Evolutionary conservation across 768 basidiomycete species (phyloP).

Genomic region (Calocybe cyanea): DNA sequence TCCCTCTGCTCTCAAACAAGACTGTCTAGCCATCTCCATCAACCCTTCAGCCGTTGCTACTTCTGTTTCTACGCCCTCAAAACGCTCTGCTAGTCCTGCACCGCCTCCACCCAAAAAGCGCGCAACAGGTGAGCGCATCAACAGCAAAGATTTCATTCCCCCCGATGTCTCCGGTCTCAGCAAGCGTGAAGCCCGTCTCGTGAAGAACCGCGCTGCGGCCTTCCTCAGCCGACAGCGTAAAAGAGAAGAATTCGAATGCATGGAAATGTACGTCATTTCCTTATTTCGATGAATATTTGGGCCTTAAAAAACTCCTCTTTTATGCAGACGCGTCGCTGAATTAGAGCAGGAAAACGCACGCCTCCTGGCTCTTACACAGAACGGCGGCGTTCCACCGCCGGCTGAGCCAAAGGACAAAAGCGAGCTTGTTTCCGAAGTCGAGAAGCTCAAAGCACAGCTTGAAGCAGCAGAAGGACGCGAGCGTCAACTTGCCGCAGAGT

Average conservation of each 20-base stretch:
- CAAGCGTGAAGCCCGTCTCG: constrained; percentile 88
- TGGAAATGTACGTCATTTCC: constrained; percentile 75
- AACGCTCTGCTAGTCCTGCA: constrained; percentile 45
- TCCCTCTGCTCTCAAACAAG: constrained; percentile 30
- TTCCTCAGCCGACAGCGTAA: constrained; percentile 90
- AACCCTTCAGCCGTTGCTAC: constrained; percentile 23
- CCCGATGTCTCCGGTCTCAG: constrained; percentile 84
- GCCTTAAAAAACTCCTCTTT: constrained; percentile 17
- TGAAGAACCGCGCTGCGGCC: constrained; percentile 90
- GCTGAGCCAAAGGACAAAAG: constrained; percentile 23
- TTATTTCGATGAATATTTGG: background rate
- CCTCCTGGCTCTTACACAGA: constrained; percentile 57
- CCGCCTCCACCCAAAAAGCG: constrained; percentile 37
- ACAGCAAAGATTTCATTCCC: constrained; percentile 80
- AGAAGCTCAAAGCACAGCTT: constrained; percentile 62
- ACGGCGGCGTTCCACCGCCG: constrained; percentile 24
- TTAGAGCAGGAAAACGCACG: constrained; percentile 82
- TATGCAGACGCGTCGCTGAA: constrained; percentile 71
- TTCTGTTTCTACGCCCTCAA: constrained; percentile 26
- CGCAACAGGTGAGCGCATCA: constrained; percentile 46
- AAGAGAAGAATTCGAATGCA: constrained; percentile 86
- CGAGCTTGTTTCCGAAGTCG: constrained; percentile 55
- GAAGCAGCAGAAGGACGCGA: constrained; percentile 65
- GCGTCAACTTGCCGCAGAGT: constrained; percentile 58
- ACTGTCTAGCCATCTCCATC: constrained; percentile 31